Evolutionary conservation across 2,329 filamentous ascomycete species (phyloP).

Genomic region (Fusarium avenaceum): DNA sequence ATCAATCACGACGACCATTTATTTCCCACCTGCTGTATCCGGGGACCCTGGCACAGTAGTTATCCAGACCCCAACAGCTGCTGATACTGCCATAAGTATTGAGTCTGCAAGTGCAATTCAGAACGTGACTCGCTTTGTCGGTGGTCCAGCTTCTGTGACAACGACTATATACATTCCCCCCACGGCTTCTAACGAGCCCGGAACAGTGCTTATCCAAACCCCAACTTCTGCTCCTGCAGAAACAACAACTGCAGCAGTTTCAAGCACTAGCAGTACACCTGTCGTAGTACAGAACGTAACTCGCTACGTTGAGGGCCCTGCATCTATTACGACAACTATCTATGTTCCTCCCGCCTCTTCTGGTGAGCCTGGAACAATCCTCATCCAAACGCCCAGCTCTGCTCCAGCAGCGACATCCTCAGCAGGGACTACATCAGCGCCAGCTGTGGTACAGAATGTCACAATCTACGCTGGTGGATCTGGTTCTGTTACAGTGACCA

Average conservation of each 20-base stretch:
- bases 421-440: not conserved
- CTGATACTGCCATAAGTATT: not conserved
- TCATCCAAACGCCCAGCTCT: conserved; percentile 22
- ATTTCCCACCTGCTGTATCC: conserved; percentile 7
- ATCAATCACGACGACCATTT: conserved; percentile 12
- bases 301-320: not conserved
- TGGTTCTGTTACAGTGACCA: not conserved
- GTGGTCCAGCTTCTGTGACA: conserved; percentile 4
- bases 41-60: conserved; percentile 17
- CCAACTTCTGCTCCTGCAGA: not conserved
- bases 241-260: not conserved
- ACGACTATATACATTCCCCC: conserved; percentile 11
- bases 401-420: not conserved
- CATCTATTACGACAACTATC: not conserved
- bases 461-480: conserved; percentile 4
- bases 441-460: not conserved
- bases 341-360: not conserved
- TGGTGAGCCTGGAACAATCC: not conserved
- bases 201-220: conserved; percentile 16
- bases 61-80: conserved; percentile 12
- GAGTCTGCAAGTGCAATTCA: conserved; percentile 4
- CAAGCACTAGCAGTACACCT: not conserved
- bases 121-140: conserved; percentile 5
- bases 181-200: not conserved
- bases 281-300: conserved; percentile 1